These are phyloP conservation scores for Pachyrhizus erosus DNA, from an alignment of 306 rosid genomes.

Conservation along the genomic window DNA sequence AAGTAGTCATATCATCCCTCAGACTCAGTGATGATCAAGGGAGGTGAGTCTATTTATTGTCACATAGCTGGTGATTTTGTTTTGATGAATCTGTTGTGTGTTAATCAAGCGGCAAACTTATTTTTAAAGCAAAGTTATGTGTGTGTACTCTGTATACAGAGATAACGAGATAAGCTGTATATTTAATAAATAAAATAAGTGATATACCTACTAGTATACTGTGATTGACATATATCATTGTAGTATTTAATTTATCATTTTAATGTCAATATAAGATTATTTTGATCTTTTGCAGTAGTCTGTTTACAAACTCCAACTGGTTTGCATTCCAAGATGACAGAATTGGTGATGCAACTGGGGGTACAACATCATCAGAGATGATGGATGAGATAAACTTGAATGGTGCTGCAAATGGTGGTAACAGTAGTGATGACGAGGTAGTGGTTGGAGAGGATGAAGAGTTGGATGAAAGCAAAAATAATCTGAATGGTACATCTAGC, in stretches of 20 bases:
- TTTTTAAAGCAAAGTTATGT: neutral
- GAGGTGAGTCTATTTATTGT: constrained; percentile 66
- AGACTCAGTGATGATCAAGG: constrained; percentile 97
- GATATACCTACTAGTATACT: neutral
- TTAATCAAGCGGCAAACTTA: constrained; percentile 20
- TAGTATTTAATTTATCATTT: constrained; percentile 7
- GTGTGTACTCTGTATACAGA: neutral
- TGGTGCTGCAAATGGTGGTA: constrained; percentile 75
- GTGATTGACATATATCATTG: constrained; percentile 1
- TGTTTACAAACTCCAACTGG: constrained; percentile 99
- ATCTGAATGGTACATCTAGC: constrained; percentile 64
- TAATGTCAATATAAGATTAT: constrained; percentile 6
- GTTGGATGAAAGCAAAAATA: constrained; percentile 62
- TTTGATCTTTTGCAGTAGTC: constrained; percentile 64
- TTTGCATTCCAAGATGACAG: constrained; percentile 95
- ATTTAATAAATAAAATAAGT: constrained; percentile 3
- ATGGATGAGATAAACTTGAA: constrained; percentile 92
- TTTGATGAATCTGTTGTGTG: neutral
- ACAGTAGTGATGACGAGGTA: constrained; percentile 91
- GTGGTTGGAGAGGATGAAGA: constrained; percentile 92
- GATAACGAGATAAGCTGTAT: neutral
- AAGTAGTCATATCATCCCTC: constrained; percentile 91
- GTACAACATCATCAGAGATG: constrained; percentile 71
- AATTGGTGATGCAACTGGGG: constrained; percentile 64
- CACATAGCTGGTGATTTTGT: constrained; percentile 11